These are phyloP conservation scores for Moesziomyces antarcticus DNA, from an alignment of 1,284 basidiomycete species.

Conservation along the genomic window DNA sequence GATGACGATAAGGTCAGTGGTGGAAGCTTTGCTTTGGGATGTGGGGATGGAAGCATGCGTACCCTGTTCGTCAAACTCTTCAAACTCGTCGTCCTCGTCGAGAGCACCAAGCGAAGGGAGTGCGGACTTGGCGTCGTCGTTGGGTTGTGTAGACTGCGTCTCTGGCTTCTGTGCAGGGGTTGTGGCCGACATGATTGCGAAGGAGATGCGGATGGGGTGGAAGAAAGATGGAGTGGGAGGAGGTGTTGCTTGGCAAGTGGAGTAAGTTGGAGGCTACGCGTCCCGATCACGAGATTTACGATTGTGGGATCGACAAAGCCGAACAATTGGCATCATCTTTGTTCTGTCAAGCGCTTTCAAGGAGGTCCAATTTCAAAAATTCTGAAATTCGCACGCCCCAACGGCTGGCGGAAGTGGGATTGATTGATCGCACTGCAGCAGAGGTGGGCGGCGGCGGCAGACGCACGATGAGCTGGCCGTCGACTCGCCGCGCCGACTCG, in stretches of 20 bases:
- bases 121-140: constrained; percentile 24
- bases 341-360: too few species aligned
- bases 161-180: constrained; percentile 38
- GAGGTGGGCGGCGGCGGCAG: too few species aligned
- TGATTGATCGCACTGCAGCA: too few species aligned
- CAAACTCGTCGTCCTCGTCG: constrained; percentile 68
- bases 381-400: too few species aligned
- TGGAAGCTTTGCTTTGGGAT: neutral
- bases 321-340: neutral
- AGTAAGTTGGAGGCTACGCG: constrained; percentile 25
- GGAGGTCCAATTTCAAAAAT: too few species aligned
- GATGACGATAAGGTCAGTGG: constrained; percentile 6
- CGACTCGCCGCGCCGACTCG: too few species aligned
- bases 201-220: neutral
- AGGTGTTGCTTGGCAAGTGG: constrained; percentile 20
- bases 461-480: too few species aligned
- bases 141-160: constrained; percentile 22
- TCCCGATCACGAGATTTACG: constrained; percentile 27
- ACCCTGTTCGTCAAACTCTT: constrained; percentile 67
- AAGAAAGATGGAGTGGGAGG: neutral
- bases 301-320: constrained; percentile 4
- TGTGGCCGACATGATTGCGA: constrained; percentile 31
- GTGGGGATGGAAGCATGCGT: constrained; percentile 6
- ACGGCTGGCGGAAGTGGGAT: too few species aligned
- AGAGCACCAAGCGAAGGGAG: constrained; percentile 62